phyloP scores from a whole-genome alignment of 441 rosid genomes.

The Bocquillonia castaneifolia region DNA sequence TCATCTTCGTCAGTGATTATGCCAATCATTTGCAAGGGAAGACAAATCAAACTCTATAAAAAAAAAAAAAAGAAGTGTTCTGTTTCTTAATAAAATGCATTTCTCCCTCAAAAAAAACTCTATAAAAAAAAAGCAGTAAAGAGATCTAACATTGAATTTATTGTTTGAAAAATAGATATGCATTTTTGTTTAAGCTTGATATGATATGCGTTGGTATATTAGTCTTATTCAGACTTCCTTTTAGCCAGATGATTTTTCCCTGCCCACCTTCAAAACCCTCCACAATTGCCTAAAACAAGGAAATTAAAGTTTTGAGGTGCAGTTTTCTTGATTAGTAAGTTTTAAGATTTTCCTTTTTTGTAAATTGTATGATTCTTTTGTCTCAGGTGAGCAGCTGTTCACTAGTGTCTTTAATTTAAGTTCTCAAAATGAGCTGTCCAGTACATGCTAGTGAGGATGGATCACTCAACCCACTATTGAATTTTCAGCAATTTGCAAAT shows the following conservation, averaged over 20 bases:
- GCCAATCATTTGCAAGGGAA: background rate
- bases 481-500: conserved; percentile 2
- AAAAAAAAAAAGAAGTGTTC: no score
- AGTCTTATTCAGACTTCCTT: no score
- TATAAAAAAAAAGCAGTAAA: no score
- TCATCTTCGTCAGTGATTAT: background rate
- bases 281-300: background rate
- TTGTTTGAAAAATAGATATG: background rate
- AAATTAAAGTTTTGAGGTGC: no score
- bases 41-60: no score
- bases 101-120: no score
- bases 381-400: background rate
- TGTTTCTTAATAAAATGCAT: no score
- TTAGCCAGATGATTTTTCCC: background rate
- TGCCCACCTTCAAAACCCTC: background rate
- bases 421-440: background rate
- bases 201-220: background rate
- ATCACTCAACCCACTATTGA: background rate
- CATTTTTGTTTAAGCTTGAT: background rate
- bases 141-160: background rate
- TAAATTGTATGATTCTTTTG: background rate
- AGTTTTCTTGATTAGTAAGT: background rate
- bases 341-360: background rate
- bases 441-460: background rate
- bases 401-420: background rate